phyloP scores from a whole-genome alignment of 2,329 filamentous ascomycete species.

The Sordariomycetes sp. region DNA sequence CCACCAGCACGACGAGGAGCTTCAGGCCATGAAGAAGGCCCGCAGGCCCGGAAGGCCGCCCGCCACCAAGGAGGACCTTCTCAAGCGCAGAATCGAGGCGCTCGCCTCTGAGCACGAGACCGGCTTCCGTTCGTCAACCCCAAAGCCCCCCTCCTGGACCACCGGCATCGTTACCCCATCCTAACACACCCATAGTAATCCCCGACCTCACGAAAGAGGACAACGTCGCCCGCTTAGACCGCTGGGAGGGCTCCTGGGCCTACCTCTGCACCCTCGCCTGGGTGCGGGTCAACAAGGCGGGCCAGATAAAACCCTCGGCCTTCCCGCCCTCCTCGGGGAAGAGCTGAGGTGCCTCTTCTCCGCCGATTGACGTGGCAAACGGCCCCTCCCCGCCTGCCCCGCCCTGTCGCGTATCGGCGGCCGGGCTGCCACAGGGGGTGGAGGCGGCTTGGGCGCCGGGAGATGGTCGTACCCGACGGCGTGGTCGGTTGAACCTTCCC shows the following conservation, averaged over 20 bases:
- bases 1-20: conserved; percentile 58
- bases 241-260: conserved; percentile 78
- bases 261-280: conserved; percentile 66
- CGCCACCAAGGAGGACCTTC: conserved; percentile 60
- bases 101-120: conserved; percentile 71
- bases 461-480: not conserved
- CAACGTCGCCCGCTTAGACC: conserved; percentile 50
- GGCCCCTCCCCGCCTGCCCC: not conserved
- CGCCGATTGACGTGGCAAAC: conserved; percentile 2
- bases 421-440: not conserved
- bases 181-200: conserved; percentile 36
- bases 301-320: conserved; percentile 51
- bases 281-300: conserved; percentile 56
- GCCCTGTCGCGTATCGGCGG: not conserved
- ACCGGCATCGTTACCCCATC: not conserved
- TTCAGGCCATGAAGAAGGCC: conserved; percentile 49
- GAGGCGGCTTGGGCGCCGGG: not conserved
- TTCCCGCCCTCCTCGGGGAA: conserved; percentile 50
- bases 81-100: conserved; percentile 55
- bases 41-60: conserved; percentile 70
- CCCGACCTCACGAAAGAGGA: conserved; percentile 61
- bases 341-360: not conserved
- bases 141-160: not conserved
- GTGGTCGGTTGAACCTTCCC: not conserved
- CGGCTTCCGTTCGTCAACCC: conserved; percentile 56